A percentile compares a stretch with the other conserved stretches of the same genome.
phyloP scores from a whole-genome alignment of 2,329 filamentous ascomycete genomes.

The Colletotrichum trifolii region DNA sequence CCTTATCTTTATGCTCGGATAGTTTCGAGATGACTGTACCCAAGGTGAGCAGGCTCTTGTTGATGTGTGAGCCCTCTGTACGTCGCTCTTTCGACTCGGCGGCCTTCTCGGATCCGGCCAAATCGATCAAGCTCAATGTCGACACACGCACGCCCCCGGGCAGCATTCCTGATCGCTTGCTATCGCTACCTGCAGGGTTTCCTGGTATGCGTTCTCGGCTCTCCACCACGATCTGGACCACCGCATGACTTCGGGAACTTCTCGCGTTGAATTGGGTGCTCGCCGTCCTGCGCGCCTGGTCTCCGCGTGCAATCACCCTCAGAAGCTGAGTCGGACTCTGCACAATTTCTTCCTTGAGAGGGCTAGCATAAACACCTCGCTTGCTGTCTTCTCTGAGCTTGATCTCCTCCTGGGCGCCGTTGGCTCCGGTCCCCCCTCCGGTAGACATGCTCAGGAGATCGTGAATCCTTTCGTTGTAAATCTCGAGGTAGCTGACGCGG shows the following conservation, averaged over 20 bases:
- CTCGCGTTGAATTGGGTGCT: conserved; percentile 97
- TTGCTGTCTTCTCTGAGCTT: conserved; percentile 97
- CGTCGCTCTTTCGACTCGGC: conserved; percentile 94
- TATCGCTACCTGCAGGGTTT: conserved; percentile 58
- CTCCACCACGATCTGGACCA: conserved; percentile 98
- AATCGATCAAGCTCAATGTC: conserved; percentile 92
- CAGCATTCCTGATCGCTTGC: conserved; percentile 75
- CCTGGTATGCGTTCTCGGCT: conserved; percentile 86
- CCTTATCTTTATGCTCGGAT: conserved; percentile 89
- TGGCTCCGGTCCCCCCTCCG: conserved; percentile 62
- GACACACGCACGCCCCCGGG: conserved; percentile 96
- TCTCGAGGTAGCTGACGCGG: conserved; percentile 97
- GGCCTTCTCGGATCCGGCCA: conserved; percentile 95
- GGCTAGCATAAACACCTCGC: conserved; percentile 94
- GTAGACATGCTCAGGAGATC: conserved; percentile 85
- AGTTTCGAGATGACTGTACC: conserved; percentile 94
- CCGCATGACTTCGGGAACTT: conserved; percentile 96
- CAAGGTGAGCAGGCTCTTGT: conserved; percentile 94
- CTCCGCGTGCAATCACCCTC: conserved; percentile 92
- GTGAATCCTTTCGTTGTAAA: conserved; percentile 98
- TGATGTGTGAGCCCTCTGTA: conserved; percentile 96
- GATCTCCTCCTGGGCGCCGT: conserved; percentile 84
- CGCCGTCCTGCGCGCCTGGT: conserved; percentile 88
- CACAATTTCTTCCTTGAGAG: conserved; percentile 97
- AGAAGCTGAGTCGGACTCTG: conserved; percentile 96